A percentile compares a stretch with the other conserved stretches of the same genome.
These are phyloP conservation scores for Staphylotrichum tortipilum DNA, from an alignment of 495 filamentous ascomycete species.

Conservation along the genomic window DNA sequence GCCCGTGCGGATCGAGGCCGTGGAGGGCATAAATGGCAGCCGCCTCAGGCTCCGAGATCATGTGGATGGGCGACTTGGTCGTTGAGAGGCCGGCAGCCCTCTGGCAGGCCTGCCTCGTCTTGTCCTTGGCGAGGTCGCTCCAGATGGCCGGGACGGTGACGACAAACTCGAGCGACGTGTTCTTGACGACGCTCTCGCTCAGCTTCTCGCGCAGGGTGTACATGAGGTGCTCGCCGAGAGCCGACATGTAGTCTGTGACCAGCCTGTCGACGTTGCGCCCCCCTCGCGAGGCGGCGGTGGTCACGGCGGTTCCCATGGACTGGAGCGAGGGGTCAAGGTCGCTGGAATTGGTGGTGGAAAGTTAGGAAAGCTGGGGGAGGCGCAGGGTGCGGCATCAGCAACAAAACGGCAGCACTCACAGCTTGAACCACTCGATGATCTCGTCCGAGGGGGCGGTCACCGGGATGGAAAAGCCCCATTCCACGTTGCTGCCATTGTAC, in stretches of 20 bases:
- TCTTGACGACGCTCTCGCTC: conserved; percentile 29
- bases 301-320: conserved; percentile 19
- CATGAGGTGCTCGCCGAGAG: conserved; percentile 35
- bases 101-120: conserved; percentile 39
- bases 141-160: conserved; percentile 51
- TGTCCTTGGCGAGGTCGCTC: conserved; percentile 44
- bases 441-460: conserved; percentile 24
- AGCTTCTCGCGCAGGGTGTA: conserved; percentile 30
- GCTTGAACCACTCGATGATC: conserved; percentile 48
- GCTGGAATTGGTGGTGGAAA: no score
- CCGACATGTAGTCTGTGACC: conserved; percentile 37
- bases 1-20: conserved; percentile 33
- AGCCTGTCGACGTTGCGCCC: conserved; percentile 28
- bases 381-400: conserved; percentile 2
- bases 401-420: conserved; percentile 25
- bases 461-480: conserved; percentile 47
- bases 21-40: conserved; percentile 48
- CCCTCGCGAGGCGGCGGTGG: conserved; percentile 26
- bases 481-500: conserved; percentile 25
- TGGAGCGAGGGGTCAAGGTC: conserved; percentile 22
- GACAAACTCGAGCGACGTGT: conserved; percentile 35
- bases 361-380: no score
- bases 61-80: conserved; percentile 27
- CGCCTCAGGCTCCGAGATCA: conserved; percentile 50
- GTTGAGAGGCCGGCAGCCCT: conserved; percentile 30